Base-by-base conservation (phyloP, 1,139 yeast species). In the Waltiozyma sp. region DNA sequence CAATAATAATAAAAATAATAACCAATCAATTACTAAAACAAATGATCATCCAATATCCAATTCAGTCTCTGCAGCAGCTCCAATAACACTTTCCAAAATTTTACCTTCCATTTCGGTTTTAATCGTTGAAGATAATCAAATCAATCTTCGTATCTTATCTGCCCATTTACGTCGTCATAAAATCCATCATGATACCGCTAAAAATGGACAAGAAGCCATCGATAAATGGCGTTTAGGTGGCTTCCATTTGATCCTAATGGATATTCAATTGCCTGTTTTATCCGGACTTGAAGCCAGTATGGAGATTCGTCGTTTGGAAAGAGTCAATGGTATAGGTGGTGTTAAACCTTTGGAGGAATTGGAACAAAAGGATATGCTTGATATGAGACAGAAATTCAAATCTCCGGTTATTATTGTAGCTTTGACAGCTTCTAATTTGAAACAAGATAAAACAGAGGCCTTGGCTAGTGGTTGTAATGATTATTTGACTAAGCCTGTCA, bases 351-450 rank as follows among this genome's bases (percentile, higher is more conserved):
- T 51, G 26, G 48, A 52, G 31, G 43, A 44, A 8, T 44, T 46
- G 19, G 45, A 43, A 21, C 40, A 42, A 8, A 52, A 48, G 8
- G 59, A 55, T 40, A 67, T 64, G 38, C 62, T 86, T 13, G 88
- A 85, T 52, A 61, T 75, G 39, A 3, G 8, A 4, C 64, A 69
- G 13, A 62, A 73, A 16, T 86, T 88, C 63, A 70, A 87, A 50
- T 83, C 95, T 0, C 97, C 98, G 0, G 96, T 91, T 23, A 91
- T 91, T 45, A 89, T 91, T 44, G 98, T 91, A 31, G 98, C 98
- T 0, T 67, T 91, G 43, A 91, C 98, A 1, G 98, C 98, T 0
- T 80, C 91, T 13, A 84, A 93, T 18, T 75, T 93, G 19, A 77
- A 83, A n/a, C 80, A 81, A 23, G 97, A 89, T 62, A 79, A 85